Base-by-base conservation (phyloP, 768 basidiomycete genomes). In the Termitomyces sp. region DNA sequence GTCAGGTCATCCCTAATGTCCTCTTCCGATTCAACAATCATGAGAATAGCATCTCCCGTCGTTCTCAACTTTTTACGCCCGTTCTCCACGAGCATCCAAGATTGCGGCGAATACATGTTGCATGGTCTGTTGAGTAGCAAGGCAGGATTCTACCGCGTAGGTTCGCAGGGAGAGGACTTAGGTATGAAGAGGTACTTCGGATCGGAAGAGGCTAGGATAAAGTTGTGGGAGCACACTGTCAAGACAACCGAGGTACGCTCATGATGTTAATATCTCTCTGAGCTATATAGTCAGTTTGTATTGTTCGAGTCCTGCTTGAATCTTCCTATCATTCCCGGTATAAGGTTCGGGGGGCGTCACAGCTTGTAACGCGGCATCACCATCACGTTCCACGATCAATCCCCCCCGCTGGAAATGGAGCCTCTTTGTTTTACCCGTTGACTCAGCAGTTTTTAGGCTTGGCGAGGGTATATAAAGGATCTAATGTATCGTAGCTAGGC, bases 161-260 rank as follows among this genome's bases (percentile, higher is more conserved):
- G 71, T 1, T 67, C 67, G 16, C 60, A 62, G 12, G 75, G 75
- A 8, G 64, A 71, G 46, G 65, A 72, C 50, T 55, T 76, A 13
- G 72, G 69, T 20, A 68, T 68, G 63, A 64, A 61, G 57, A 61
- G 61, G 10, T 74, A 72, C 55, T 71, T 66, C 53, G 74, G 74
- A n/a, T 70, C 68, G 8, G 72, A 69, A 22, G 72, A 74, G 43
- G 70, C 72, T n/a, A 67, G 69, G 59, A 68, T 69, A 50, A 68
- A 65, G 59, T 46, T 77, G 8, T 77, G 73, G 74, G 71, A 74
- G 24, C 73, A 72, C 58, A 68, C 67, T 3, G 47, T 70, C 0
- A 54, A 68, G 48, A 63, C 54, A 8, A 66, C 63, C 2, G 13
- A 54, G 55, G 62, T 61, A 8, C 31, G 46, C 13, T 41, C 55